phyloP scores from a whole-genome alignment of 495 filamentous ascomycete genomes.

The Neurospora terricola region DNA sequence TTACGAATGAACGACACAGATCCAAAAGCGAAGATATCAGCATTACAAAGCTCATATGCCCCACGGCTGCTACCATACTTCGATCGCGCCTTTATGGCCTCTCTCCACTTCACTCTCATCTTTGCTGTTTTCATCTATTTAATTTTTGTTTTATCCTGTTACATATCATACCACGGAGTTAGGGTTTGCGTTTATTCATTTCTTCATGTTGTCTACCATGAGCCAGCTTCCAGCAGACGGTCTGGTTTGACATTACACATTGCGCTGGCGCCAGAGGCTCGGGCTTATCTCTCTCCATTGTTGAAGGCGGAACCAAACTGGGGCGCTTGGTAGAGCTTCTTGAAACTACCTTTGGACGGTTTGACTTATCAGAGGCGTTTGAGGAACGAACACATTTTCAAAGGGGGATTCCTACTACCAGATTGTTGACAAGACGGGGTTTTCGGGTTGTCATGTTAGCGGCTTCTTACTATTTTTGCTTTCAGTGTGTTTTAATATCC shows the following conservation, averaged over 20 bases:
- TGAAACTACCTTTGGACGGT: neutral
- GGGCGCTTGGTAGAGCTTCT: neutral
- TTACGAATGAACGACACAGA: slow-evolving; percentile 3
- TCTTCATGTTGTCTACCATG: neutral
- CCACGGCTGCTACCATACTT: slow-evolving; percentile 7
- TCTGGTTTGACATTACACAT: neutral
- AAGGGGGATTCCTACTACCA: neutral
- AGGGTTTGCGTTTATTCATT: neutral
- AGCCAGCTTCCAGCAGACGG: neutral
- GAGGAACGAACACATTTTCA: neutral
- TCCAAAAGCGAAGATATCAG: neutral
- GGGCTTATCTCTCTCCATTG: neutral
- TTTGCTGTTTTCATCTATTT: neutral
- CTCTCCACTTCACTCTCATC: neutral
- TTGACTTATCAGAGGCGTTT: neutral
- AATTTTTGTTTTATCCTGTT: neutral
- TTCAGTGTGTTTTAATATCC: neutral
- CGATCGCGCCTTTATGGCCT: neutral
- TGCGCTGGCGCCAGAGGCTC: neutral
- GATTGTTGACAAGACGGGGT: neutral
- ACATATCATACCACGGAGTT: slow-evolving; percentile 8
- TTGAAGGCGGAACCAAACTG: neutral
- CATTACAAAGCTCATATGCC: slow-evolving; percentile 9
- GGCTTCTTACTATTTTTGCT: neutral
- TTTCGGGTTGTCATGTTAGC: neutral